A percentile compares a stretch with the other conserved stretches of the same genome.
phyloP scores from a whole-genome alignment of 1,139 yeast genomes.

The Tardiomyces digboiensis region DNA sequence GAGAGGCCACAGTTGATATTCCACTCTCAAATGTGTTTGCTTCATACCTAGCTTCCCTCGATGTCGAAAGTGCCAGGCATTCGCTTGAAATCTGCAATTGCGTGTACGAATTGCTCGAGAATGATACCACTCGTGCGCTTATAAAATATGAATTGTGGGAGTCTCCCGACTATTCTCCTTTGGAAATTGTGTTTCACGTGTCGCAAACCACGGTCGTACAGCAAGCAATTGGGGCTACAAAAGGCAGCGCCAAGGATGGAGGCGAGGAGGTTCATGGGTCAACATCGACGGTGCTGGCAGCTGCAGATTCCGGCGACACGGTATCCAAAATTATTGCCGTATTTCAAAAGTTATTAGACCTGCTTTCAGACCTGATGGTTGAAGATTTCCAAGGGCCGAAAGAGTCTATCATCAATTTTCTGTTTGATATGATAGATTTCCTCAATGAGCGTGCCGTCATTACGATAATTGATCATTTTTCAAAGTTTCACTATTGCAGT shows the following conservation, averaged over 20 bases:
- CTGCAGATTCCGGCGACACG: constrained; percentile 2
- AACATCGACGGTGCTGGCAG: constrained; percentile 26
- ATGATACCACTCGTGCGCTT: constrained; percentile 10
- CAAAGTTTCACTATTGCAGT: constrained; percentile 43
- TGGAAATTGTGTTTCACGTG: constrained; percentile 25
- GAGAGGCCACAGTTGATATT: constrained; percentile 9
- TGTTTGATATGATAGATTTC: constrained; percentile 31
- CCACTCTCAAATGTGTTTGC: constrained; percentile 17
- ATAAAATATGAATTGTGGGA: constrained; percentile 39
- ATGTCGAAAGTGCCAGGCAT: constrained; percentile 17
- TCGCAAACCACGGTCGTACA: constrained; percentile 3
- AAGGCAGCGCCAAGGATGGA: background rate
- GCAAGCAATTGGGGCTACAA: background rate
- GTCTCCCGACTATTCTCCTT: constrained; percentile 35
- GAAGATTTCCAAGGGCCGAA: constrained; percentile 34
- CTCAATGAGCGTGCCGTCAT: constrained; percentile 31
- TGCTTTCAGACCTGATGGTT: constrained; percentile 11
- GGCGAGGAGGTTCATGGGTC: background rate
- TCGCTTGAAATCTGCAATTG: constrained; percentile 20
- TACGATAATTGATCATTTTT: constrained; percentile 39
- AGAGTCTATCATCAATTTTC: constrained; percentile 36
- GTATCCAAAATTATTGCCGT: constrained; percentile 9
- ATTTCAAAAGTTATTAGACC: constrained; percentile 11
- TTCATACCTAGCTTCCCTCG: constrained; percentile 18
- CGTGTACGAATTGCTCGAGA: constrained; percentile 16